Conservation (phyloP, 331 rosid genomes). For the Cydonia oblonga region DNA sequence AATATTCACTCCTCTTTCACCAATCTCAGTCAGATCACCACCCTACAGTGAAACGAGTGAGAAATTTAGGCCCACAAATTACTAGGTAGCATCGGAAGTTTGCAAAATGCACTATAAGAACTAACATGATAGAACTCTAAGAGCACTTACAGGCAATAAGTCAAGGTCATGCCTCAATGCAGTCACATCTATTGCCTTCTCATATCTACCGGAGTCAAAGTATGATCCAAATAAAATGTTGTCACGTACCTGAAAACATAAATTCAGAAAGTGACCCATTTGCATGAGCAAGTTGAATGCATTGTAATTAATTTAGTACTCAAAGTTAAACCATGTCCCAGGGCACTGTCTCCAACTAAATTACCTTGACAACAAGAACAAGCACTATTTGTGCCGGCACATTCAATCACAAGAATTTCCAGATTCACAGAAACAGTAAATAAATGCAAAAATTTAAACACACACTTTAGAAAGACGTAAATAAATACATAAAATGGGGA, state of each 20-base stretch:
- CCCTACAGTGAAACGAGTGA: constrained; percentile 26
- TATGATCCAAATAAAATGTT: constrained; percentile 43
- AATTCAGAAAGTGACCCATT: not conserved
- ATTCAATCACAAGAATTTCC: not conserved
- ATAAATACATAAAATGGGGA: not conserved
- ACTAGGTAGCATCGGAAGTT: not conserved
- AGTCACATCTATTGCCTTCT: constrained; percentile 36
- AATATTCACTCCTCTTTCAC: constrained; percentile 35
- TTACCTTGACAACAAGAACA: not conserved
- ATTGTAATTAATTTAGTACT: not conserved
- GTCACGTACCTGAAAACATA: constrained; percentile 33
- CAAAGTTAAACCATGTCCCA: not conserved
- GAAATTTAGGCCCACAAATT: not conserved
- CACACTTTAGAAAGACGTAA: not conserved
- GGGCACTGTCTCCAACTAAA: not conserved
- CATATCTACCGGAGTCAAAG: constrained; percentile 26
- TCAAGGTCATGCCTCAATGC: constrained; percentile 39
- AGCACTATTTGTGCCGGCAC: not conserved
- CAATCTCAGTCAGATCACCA: constrained; percentile 45
- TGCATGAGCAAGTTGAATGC: not conserved
- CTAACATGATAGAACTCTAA: constrained; percentile 1
- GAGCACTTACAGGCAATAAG: constrained; percentile 29
- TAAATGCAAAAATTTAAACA: not conserved
- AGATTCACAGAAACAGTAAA: not conserved
- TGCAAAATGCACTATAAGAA: not conserved